These are phyloP conservation scores for Fragaria nilgerrensis DNA, from an alignment of 306 rosid genomes.

Conservation along the genomic window DNA sequence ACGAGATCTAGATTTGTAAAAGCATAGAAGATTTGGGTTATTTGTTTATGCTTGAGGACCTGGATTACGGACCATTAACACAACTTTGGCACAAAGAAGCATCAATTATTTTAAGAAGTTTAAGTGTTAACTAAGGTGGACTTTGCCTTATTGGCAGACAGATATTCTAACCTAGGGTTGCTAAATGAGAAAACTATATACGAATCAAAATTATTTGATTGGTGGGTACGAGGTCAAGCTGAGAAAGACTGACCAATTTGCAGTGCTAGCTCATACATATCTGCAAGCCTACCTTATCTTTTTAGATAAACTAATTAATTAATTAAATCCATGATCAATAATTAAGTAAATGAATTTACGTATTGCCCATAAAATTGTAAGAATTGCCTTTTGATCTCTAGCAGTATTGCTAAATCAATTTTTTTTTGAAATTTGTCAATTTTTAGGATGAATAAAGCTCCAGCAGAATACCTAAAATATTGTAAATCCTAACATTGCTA, in stretches of 20 bases:
- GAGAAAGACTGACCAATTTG: constrained; percentile 35
- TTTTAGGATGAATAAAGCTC: too few relatives aligned
- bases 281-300: constrained; percentile 37
- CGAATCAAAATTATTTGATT: constrained; percentile 21
- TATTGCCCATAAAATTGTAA: neutral
- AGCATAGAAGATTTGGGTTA: constrained; percentile 1
- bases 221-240: constrained; percentile 39
- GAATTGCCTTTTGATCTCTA: too few relatives aligned
- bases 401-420: too few relatives aligned
- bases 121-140: constrained; percentile 34
- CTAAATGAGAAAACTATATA: constrained; percentile 19
- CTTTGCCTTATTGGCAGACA: constrained; percentile 53
- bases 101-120: neutral
- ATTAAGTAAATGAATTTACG: neutral
- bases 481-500: too few relatives aligned
- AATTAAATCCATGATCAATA: neutral
- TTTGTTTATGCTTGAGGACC: constrained; percentile 13
- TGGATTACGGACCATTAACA: neutral
- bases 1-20: neutral
- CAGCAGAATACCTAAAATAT: too few relatives aligned
- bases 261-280: constrained; percentile 16
- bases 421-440: too few relatives aligned
- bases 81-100: constrained; percentile 16
- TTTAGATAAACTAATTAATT: constrained; percentile 32
- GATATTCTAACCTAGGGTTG: constrained; percentile 40